These are phyloP conservation scores for Colletotrichum neosansevieriae DNA, from an alignment of 2,329 filamentous ascomycete species.

Conservation along the genomic window DNA sequence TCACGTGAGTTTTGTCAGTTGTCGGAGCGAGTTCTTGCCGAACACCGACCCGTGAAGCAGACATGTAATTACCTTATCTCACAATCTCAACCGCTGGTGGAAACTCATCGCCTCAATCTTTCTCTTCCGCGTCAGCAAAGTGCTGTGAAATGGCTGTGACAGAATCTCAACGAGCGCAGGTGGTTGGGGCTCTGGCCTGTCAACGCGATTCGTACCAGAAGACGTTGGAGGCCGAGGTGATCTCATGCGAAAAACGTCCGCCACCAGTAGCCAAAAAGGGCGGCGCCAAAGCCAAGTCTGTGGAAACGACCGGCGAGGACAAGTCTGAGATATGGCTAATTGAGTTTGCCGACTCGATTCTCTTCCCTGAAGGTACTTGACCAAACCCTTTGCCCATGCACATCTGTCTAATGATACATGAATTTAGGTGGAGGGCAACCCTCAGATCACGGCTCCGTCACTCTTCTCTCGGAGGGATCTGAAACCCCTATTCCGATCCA, in stretches of 20 bases:
- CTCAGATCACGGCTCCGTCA: conserved; percentile 47
- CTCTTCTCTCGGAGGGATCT: neutral
- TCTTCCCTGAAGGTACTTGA: conserved; percentile 47
- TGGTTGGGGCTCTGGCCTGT: conserved; percentile 47
- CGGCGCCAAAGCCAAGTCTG: conserved; percentile 42
- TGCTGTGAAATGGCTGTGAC: conserved; percentile 19
- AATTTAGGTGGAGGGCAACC: conserved; percentile 48
- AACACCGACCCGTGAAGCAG: neutral
- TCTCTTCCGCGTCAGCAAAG: neutral
- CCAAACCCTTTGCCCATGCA: too few species aligned
- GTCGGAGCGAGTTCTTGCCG: neutral
- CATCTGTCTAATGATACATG: neutral
- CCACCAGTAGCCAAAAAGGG: conserved; percentile 31
- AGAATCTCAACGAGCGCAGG: conserved; percentile 19
- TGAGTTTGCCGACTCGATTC: conserved; percentile 48
- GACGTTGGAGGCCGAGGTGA: conserved; percentile 44
- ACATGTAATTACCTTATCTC: conserved; percentile 12
- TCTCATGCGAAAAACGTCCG: conserved; percentile 46
- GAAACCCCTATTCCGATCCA: conserved; percentile 42
- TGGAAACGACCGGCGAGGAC: neutral
- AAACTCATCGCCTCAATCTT: neutral
- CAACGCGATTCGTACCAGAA: conserved; percentile 46
- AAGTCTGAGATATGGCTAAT: conserved; percentile 45
- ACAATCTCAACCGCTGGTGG: neutral
- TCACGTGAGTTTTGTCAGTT: neutral